Evolutionary conservation across 495 filamentous ascomycete genomes (phyloP), one percentile per base, ranked within the genome.

Genomic region (Glutinoglossum americanum): DNA sequence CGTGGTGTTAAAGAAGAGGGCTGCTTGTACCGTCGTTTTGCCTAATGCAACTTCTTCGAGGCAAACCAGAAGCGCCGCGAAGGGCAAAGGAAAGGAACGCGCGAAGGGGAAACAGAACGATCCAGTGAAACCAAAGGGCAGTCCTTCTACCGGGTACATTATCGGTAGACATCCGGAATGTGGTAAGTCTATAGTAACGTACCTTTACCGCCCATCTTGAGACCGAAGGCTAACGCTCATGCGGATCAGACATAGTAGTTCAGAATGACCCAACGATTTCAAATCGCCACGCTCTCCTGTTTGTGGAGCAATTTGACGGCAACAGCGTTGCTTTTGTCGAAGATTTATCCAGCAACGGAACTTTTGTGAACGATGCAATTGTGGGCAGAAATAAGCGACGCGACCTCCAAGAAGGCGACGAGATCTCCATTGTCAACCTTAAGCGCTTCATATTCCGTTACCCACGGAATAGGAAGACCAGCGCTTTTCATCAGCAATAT

Each of bases 291-390:
- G 94, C 86, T 64, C 71, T 97, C 13, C 65, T 99, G 48, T 99
- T 95, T 64, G 79, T 77, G 39, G 93, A 97, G 71, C 85, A 87
- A 62, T 84, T 81, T 62, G 81, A 80, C 35, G 84, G 84, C n/a
- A 81, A 84, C 59, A 71, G 79, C 0, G 71, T 93, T 28, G 93
- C 88, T 4, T 74, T 96, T 5, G 63, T 99, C 13, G 90, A 96
- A 65, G 92, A 99, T 67, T 73, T 96, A 17, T 97, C 93, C 21
- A 90, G 81, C 65, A 99, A 99, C 68, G 92, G 92, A 9, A 99
- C 93, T 1, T 96, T 87, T 67, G 83, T 99, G 55, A 96, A 96
- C 64, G 87, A 94, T 61, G 84, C 83, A 3, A 74, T 93, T 33
- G 79, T 99, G 35, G 90, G 90, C 15, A 82, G 92, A 51, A 99